phyloP scores from a whole-genome alignment of 768 basidiomycete species.

The Termitomyces sp. region DNA sequence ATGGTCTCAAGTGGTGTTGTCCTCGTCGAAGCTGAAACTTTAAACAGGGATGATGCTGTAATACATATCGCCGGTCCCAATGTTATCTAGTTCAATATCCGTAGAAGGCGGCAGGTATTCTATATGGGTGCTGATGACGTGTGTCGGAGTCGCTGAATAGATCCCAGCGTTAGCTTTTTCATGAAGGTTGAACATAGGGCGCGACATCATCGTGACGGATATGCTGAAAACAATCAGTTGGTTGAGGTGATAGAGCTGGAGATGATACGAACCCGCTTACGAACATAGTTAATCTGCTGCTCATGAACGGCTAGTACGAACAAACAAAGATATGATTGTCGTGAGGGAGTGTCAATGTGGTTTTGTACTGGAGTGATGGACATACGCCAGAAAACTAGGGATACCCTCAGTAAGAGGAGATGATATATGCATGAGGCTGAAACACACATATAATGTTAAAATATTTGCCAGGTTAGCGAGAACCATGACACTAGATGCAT shows the following conservation, averaged over 20 bases:
- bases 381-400: conserved; percentile 24
- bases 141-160: conserved; percentile 15
- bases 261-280: conserved; percentile 40
- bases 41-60: not conserved
- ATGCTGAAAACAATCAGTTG: conserved; percentile 27
- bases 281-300: conserved; percentile 44
- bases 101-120: conserved; percentile 11
- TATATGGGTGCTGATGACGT: conserved; percentile 15
- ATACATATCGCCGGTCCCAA: conserved; percentile 16
- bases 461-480: not conserved
- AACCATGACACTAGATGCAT: conserved; percentile 43
- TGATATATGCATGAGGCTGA: not conserved
- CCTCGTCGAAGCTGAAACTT: not conserved
- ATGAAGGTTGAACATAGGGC: conserved; percentile 54
- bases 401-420: conserved; percentile 4
- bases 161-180: conserved; percentile 33
- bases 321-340: too few species aligned
- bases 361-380: not conserved
- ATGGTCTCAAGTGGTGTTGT: not conserved
- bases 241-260: not conserved
- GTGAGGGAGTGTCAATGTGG: too few species aligned
- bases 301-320: conserved; percentile 37
- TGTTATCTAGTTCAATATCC: conserved; percentile 25
- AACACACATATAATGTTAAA: not conserved
- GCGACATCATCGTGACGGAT: conserved; percentile 50